phyloP scores from a whole-genome alignment of 1,284 basidiomycete genomes.

The Tilletia caries region DNA sequence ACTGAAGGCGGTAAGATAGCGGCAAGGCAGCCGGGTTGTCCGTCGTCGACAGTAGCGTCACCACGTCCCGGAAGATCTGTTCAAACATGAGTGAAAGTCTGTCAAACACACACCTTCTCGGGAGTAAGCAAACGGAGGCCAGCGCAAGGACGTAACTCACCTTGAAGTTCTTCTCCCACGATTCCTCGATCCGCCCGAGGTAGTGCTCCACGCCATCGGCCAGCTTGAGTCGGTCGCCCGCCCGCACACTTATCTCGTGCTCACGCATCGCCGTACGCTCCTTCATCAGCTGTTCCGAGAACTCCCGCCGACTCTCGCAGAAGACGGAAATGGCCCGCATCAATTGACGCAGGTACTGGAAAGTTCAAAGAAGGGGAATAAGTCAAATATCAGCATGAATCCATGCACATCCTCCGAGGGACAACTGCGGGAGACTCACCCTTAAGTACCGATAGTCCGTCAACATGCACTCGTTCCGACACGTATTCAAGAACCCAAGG shows the following conservation, averaged over 20 bases:
- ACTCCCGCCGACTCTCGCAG: slow-evolving; percentile 35
- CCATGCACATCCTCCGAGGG: no score
- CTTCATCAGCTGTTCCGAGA: slow-evolving; percentile 40
- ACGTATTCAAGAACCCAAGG: slow-evolving; percentile 49
- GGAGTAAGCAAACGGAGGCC: no score
- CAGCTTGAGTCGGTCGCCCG: slow-evolving; percentile 14
- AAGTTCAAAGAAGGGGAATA: neutral
- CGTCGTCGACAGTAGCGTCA: slow-evolving; percentile 48
- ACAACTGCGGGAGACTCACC: slow-evolving; percentile 17
- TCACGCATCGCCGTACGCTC: slow-evolving; percentile 34
- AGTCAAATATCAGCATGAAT: neutral
- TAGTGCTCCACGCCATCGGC: slow-evolving; percentile 22
- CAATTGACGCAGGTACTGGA: slow-evolving; percentile 36
- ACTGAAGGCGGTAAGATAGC: slow-evolving; percentile 45
- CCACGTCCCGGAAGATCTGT: slow-evolving; percentile 48
- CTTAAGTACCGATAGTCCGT: slow-evolving; percentile 45
- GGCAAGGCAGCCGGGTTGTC: slow-evolving; percentile 52
- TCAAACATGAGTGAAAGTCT: neutral
- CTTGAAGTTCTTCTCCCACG: slow-evolving; percentile 39
- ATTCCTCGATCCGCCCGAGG: slow-evolving; percentile 32
- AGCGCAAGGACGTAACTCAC: slow-evolving; percentile 17
- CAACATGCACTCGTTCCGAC: slow-evolving; percentile 51
- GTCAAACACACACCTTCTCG: neutral
- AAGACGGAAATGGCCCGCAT: slow-evolving; percentile 42
- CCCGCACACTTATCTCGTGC: slow-evolving; percentile 20